phyloP scores from a whole-genome alignment of 108 stramenopile genomes.

The Nannochloropsis salina region DNA sequence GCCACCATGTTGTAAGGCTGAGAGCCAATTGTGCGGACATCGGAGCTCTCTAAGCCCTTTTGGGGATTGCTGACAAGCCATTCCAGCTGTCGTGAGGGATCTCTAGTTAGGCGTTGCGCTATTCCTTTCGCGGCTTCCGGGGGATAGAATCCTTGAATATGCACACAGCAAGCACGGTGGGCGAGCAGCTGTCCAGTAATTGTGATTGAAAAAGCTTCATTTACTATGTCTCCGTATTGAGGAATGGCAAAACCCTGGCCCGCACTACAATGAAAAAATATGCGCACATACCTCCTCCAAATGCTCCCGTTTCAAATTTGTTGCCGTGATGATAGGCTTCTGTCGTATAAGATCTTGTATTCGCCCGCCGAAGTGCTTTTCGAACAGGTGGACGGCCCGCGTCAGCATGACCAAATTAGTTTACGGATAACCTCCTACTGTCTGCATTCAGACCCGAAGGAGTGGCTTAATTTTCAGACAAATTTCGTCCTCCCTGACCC shows the following conservation, averaged over 20 bases:
- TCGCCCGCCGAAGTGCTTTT: neutral
- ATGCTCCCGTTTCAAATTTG: neutral
- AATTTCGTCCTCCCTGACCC: too few species aligned
- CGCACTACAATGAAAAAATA: too few species aligned
- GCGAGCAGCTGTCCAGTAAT: constrained; percentile 19
- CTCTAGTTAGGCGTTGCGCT: constrained; percentile 22
- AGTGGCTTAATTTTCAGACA: too few species aligned
- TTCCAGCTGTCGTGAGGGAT: constrained; percentile 24
- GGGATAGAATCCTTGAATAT: constrained; percentile 40
- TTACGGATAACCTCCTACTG: too few species aligned
- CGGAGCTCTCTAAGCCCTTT: constrained; percentile 39
- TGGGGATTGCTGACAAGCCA: constrained; percentile 32
- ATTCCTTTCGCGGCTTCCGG: constrained; percentile 22
- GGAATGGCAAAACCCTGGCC: neutral
- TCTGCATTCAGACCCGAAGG: too few species aligned
- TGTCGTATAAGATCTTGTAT: neutral
- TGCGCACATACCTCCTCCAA: constrained; percentile 18
- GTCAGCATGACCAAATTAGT: neutral
- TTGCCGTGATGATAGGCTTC: constrained; percentile 28
- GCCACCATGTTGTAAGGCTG: constrained; percentile 44
- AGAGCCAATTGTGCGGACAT: constrained; percentile 36
- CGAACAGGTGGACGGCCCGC: neutral
- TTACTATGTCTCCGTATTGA: neutral
- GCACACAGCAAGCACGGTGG: constrained; percentile 36
- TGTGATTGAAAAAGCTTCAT: neutral